These are phyloP conservation scores for Sonneratia caseolaris DNA, from an alignment of 345 rosid species.

Conservation along the genomic window DNA sequence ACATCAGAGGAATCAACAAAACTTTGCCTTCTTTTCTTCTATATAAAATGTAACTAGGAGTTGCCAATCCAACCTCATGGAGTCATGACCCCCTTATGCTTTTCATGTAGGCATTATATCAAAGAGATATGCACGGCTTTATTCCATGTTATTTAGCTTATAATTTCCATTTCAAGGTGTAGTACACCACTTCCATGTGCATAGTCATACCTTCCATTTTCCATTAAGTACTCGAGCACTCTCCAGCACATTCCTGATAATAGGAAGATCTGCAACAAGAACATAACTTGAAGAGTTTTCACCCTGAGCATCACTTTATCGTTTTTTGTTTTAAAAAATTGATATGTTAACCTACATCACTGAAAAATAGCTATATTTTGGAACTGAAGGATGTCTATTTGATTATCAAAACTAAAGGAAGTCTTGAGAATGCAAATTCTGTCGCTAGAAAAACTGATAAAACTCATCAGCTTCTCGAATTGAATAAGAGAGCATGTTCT, in stretches of 20 bases:
- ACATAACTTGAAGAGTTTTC: background rate
- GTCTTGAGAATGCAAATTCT: background rate
- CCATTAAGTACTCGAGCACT: slow-evolving; percentile 42
- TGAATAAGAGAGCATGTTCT: background rate
- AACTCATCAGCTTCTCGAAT: background rate
- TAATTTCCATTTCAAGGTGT: background rate
- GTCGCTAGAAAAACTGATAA: background rate
- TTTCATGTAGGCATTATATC: background rate
- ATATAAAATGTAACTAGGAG: background rate
- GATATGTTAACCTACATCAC: background rate
- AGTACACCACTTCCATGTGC: background rate
- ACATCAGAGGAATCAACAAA: background rate
- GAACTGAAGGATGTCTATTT: background rate
- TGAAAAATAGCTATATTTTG: background rate
- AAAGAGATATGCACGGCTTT: background rate
- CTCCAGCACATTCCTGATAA: slow-evolving; percentile 67
- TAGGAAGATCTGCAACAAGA: slow-evolving; percentile 43
- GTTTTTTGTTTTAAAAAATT: background rate
- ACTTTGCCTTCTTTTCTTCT: background rate
- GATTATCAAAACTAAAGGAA: background rate
- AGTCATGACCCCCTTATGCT: background rate
- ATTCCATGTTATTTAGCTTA: background rate
- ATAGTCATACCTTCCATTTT: slow-evolving; percentile 59
- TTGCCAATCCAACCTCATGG: background rate
- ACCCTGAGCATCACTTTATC: background rate